Percentiles rank a stretch among this genome's conserved stretches.
Conservation (phyloP, 371 early-diverging fungal genomes). For the Choanephora cucurbitarum region DNA sequence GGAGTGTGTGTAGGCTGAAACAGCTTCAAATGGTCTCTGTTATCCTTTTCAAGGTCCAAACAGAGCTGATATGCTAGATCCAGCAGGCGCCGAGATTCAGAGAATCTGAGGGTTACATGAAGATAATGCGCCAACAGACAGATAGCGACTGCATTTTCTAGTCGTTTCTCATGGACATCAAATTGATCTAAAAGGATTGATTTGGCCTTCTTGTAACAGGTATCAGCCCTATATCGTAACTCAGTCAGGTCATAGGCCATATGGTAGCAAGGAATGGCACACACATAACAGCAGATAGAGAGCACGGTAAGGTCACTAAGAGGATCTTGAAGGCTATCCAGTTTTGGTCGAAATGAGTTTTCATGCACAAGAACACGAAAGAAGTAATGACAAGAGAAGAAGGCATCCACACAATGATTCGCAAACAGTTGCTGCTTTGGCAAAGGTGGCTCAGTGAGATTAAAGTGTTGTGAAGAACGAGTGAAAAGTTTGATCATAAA, state of each 20-base stretch:
- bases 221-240: constrained; percentile 14
- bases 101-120: constrained; percentile 12
- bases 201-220: constrained; percentile 14
- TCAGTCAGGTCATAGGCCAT: constrained; percentile 1
- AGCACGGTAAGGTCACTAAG: constrained; percentile 10
- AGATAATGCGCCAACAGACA: constrained; percentile 17
- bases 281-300: constrained; percentile 16
- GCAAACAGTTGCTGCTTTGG: too few relatives aligned
- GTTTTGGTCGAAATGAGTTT: constrained; percentile 6
- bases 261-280: constrained; percentile 16
- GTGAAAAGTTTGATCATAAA: not conserved
- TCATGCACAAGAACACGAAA: constrained; percentile 15
- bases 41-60: constrained; percentile 8
- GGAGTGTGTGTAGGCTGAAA: too few relatives aligned
- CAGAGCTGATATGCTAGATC: constrained; percentile 17
- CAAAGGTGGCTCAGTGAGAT: too few relatives aligned
- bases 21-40: too few relatives aligned
- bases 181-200: constrained; percentile 21
- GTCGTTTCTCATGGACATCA: constrained; percentile 16
- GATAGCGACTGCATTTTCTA: constrained; percentile 21
- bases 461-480: not conserved
- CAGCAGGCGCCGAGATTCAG: constrained; percentile 7
- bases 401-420: constrained; percentile 2
- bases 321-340: not conserved
- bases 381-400: constrained; percentile 18